phyloP scores from a whole-genome alignment of 805 yeast genomes.

The Hanseniaspora vineae region DNA sequence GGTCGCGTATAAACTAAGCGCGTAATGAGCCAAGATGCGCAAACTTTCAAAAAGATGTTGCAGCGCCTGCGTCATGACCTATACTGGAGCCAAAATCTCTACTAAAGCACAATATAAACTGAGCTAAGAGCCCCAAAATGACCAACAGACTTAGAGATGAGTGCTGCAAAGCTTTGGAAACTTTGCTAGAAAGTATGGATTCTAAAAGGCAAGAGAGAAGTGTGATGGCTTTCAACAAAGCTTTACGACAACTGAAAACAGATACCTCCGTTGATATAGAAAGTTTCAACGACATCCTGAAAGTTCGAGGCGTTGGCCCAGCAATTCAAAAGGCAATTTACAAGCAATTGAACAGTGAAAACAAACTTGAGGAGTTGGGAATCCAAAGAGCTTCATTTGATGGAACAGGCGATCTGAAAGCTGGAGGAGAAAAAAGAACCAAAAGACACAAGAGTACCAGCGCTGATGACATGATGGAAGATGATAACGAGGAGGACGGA shows the following conservation, averaged over 20 bases:
- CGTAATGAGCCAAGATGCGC: too few species aligned
- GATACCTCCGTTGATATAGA: background rate
- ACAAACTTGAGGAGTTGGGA: background rate
- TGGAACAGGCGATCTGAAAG: constrained; percentile 8
- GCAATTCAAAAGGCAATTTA: background rate
- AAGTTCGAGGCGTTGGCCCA: background rate
- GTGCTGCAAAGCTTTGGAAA: too few species aligned
- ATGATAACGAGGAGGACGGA: constrained; percentile 10
- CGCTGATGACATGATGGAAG: background rate
- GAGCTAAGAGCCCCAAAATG: too few species aligned
- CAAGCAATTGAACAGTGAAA: background rate
- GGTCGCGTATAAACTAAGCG: too few species aligned
- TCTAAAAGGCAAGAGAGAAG: background rate
- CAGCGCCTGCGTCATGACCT: too few species aligned
- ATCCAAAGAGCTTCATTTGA: background rate
- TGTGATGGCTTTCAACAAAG: background rate
- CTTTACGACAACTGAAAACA: background rate
- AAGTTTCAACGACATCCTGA: background rate
- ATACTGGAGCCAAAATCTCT: too few species aligned
- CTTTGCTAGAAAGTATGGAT: too few species aligned
- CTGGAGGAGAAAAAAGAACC: constrained; percentile 1
- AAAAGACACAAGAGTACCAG: background rate
- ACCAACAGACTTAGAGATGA: too few species aligned
- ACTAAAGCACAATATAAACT: too few species aligned
- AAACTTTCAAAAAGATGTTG: too few species aligned